phyloP scores from a whole-genome alignment of 2,329 filamentous ascomycete genomes.

The Helminthosporium solani region DNA sequence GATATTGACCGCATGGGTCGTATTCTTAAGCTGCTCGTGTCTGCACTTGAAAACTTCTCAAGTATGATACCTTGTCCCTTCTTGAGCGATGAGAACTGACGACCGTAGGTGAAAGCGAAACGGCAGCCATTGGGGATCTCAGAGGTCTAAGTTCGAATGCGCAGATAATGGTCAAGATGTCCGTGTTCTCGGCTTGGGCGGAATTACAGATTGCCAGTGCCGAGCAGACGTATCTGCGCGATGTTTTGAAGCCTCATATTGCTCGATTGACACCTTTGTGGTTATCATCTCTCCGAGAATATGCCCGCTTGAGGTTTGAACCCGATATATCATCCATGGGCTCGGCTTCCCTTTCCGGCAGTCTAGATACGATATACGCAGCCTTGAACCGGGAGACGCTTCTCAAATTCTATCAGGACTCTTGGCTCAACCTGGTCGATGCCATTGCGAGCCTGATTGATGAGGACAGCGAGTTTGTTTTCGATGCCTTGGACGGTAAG shows the following conservation, averaged over 20 bases:
- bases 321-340: constrained; percentile 93
- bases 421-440: constrained; percentile 94
- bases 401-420: constrained; percentile 93
- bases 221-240: constrained; percentile 84
- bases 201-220: constrained; percentile 92
- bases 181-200: constrained; percentile 95
- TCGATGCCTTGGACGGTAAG: constrained; percentile 92
- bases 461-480: constrained; percentile 96
- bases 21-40: constrained; percentile 89
- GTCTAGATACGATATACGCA: constrained; percentile 90
- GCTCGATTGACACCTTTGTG: constrained; percentile 87
- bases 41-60: constrained; percentile 88
- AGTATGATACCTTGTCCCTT: constrained; percentile 43
- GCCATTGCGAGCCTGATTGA: constrained; percentile 97
- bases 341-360: constrained; percentile 76
- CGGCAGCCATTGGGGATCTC: constrained; percentile 86
- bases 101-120: constrained; percentile 63
- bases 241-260: constrained; percentile 88
- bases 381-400: constrained; percentile 92
- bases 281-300: constrained; percentile 90
- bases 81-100: constrained; percentile 18
- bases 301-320: constrained; percentile 89
- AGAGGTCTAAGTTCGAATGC: constrained; percentile 93
- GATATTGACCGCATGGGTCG: constrained; percentile 98
- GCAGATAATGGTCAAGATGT: constrained; percentile 97